These are phyloP conservation scores for Pittosporum tobira DNA, from an alignment of 129 eudicot species.

Conservation along the genomic window DNA sequence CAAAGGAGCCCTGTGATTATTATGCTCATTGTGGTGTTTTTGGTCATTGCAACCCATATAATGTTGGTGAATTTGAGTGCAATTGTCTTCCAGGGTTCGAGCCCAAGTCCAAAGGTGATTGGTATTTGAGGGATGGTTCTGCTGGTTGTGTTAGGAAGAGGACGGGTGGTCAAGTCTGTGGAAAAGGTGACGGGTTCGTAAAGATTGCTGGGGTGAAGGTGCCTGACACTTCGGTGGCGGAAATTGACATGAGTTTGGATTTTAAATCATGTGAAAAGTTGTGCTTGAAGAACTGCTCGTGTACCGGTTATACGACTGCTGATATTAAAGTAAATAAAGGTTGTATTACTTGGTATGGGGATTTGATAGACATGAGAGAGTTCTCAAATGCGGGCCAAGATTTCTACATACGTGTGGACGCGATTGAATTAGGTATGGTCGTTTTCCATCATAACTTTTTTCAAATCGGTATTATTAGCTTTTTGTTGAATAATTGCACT, in stretches of 20 bases:
- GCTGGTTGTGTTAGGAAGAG: slow-evolving; percentile 23
- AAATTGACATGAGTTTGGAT: slow-evolving; percentile 6
- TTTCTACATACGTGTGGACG: slow-evolving; percentile 36
- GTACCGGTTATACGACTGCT: slow-evolving; percentile 13
- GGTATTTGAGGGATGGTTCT: slow-evolving; percentile 27
- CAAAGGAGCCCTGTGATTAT: slow-evolving; percentile 20
- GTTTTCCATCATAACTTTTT: too few species aligned
- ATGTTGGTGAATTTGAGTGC: too few species aligned
- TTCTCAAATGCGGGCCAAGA: slow-evolving; percentile 36
- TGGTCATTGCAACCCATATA: not conserved
- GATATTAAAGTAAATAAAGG: slow-evolving; percentile 21
- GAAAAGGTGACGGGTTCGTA: slow-evolving; percentile 16
- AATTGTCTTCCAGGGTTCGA: too few species aligned
- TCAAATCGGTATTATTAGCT: too few species aligned
- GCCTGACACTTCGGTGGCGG: slow-evolving; percentile 19
- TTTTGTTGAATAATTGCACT: too few species aligned
- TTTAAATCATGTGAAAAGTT: slow-evolving; percentile 7
- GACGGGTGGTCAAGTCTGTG: not conserved
- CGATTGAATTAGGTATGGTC: slow-evolving; percentile 33
- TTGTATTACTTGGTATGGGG: slow-evolving; percentile 31
- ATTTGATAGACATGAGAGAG: slow-evolving; percentile 29
- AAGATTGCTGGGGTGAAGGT: slow-evolving; percentile 13
- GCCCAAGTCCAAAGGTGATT: too few species aligned
- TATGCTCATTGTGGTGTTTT: too few species aligned
- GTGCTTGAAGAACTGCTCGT: too few species aligned